Evolutionary conservation across 352 stramenopile genomes (phyloP), one percentile per base, ranked within the genome.

Genomic region (Globisporangium polare): DNA sequence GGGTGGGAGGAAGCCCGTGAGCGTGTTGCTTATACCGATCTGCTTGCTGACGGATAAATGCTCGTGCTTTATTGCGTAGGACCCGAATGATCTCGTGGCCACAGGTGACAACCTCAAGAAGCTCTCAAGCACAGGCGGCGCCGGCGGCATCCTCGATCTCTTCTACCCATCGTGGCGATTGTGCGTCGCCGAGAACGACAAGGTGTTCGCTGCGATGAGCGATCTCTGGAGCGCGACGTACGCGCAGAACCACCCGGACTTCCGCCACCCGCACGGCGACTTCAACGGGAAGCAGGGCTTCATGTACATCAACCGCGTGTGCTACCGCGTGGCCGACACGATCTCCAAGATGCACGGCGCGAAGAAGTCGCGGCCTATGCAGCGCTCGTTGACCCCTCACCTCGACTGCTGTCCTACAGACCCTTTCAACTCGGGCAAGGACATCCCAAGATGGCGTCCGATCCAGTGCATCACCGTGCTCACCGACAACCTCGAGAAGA

Each of bases 111-210:
- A 88, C 54, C 71, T 96, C 10, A 83, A 86, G 59, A 86, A 87
- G 49, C 67, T 97, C 9, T 96, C 89, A 47, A 95, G 85, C 61
- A 96, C 89, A 5, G 78, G 81, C n/a, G 89, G 89, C 39, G 85
- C 89, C 26, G 89, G 88, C 42, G 88, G 88, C 24, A 92, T 97
- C 46, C 63, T 97, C 6, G 89, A 97, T 45, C 66, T 97, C 6
- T 97, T 96, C 51, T 96, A 97, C 67, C 77, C 86, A 29, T 89
- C 83, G 24, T 97, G 89, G 88, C 85, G 91, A 20, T 72, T 97
- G 1, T 68, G 76, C 31, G 74, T 96, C 20, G 81, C 83, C 0
- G 78, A 96, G 64, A 66, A 95, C 29, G 72, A 70, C 1, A 67
- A 71, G 13, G 70, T 96, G 0, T 95, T 95, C 49, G 77, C 75